A percentile compares a stretch with the other conserved stretches of the same genome.
These are phyloP conservation scores for Naganishia sp. DNA, from an alignment of 1,284 basidiomycete species.

Conservation along the genomic window DNA sequence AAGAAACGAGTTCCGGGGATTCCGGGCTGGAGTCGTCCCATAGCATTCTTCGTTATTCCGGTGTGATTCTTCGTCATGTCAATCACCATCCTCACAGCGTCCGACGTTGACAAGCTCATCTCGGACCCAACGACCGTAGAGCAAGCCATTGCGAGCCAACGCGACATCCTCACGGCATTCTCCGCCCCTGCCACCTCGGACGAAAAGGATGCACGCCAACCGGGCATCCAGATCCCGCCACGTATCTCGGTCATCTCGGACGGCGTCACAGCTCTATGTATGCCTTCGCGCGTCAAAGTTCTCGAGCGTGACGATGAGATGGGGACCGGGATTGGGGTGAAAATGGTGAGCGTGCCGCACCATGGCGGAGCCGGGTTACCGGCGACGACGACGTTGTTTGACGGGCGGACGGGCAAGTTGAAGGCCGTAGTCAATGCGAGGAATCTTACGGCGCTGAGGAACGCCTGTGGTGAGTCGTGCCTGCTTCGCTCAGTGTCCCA, in stretches of 20 bases:
- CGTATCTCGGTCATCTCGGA: conserved; percentile 40
- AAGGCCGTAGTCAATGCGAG: conserved; percentile 75
- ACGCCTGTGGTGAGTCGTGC: conserved; percentile 44
- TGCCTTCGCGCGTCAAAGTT: conserved; percentile 48
- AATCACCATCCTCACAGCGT: conserved; percentile 44
- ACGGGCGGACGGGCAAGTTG: conserved; percentile 66
- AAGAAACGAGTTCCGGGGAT: background rate
- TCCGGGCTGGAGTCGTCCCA: background rate
- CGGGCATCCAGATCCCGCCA: conserved; percentile 46
- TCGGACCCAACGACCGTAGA: conserved; percentile 35
- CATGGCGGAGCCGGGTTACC: conserved; percentile 59
- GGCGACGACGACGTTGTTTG: conserved; percentile 71
- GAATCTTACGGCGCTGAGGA: conserved; percentile 56
- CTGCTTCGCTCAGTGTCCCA: conserved; percentile 51
- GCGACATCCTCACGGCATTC: conserved; percentile 45
- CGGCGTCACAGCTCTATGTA: conserved; percentile 48
- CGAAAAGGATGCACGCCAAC: background rate
- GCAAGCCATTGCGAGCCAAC: conserved; percentile 46
- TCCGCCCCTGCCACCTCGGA: conserved; percentile 33
- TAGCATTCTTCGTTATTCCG: no score
- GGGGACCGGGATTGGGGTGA: conserved; percentile 58
- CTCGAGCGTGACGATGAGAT: conserved; percentile 51
- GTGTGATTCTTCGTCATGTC: background rate
- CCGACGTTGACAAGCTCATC: conserved; percentile 46
- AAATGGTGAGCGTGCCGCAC: conserved; percentile 69